These are phyloP conservation scores for Lycium ferocissimum DNA, from an alignment of 257 asterid species.

Conservation along the genomic window DNA sequence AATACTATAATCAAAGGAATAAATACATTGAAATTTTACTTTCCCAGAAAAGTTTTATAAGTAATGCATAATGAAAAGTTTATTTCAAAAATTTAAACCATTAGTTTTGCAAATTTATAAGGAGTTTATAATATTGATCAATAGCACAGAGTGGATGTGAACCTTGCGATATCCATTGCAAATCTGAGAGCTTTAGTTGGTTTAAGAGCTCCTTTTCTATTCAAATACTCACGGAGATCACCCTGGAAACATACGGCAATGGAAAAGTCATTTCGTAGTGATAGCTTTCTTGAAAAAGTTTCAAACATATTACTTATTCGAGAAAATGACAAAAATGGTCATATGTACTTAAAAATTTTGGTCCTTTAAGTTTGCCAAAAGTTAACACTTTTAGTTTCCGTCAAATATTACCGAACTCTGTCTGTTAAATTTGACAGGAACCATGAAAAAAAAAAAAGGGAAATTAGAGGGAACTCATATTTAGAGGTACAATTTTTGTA, in stretches of 20 bases:
- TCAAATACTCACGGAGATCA: conserved; percentile 75
- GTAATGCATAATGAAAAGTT: background rate
- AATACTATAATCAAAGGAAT: background rate
- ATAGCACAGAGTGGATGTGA: conserved; percentile 20
- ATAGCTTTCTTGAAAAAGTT: background rate
- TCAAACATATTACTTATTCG: background rate
- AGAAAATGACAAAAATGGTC: too few relatives aligned
- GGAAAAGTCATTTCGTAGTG: background rate
- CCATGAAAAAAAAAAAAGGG: too few relatives aligned
- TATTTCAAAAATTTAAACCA: background rate
- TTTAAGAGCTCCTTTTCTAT: conserved; percentile 70
- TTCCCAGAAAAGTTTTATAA: background rate
- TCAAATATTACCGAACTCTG: too few relatives aligned
- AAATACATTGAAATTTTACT: background rate
- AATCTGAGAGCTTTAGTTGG: conserved; percentile 86
- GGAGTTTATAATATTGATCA: background rate
- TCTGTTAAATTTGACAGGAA: too few relatives aligned
- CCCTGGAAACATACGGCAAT: conserved; percentile 52
- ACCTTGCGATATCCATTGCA: conserved; percentile 99
- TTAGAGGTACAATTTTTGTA: too few relatives aligned
- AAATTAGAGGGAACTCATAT: too few relatives aligned
- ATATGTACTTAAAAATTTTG: too few relatives aligned
- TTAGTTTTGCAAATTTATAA: background rate
- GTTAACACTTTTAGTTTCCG: too few relatives aligned
- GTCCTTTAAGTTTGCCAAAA: too few relatives aligned